Conservation (phyloP, 2,329 filamentous ascomycete species). For the Penicillium sp. region DNA sequence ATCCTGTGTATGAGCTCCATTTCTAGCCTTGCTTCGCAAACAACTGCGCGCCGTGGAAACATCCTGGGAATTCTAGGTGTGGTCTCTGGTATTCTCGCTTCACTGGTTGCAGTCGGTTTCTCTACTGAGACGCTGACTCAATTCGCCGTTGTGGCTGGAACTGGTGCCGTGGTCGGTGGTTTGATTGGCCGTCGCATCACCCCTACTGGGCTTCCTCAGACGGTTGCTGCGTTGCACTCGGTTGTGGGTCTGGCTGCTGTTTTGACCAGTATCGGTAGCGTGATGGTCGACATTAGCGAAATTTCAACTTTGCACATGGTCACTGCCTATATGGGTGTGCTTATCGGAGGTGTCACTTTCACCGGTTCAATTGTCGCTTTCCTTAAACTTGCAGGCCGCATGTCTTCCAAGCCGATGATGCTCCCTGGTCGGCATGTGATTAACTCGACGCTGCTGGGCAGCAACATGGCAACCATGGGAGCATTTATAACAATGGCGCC, state of each 20-base stretch:
- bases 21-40: conserved; percentile 76
- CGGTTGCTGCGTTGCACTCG: conserved; percentile 83
- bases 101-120: conserved; percentile 78
- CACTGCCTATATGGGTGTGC: conserved; percentile 79
- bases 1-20: conserved; percentile 83
- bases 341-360: conserved; percentile 87
- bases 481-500: conserved; percentile 80
- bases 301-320: conserved; percentile 79
- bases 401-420: conserved; percentile 73
- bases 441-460: conserved; percentile 72
- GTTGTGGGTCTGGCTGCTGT: conserved; percentile 89
- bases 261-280: conserved; percentile 82
- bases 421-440: conserved; percentile 74
- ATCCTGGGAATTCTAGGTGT: conserved; percentile 85
- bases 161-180: conserved; percentile 69
- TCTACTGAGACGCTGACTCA: conserved; percentile 75
- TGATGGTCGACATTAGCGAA: conserved; percentile 70
- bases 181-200: conserved; percentile 84
- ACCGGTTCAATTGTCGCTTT: conserved; percentile 89
- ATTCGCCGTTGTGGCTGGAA: conserved; percentile 71
- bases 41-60: conserved; percentile 81
- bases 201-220: conserved; percentile 84
- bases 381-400: conserved; percentile 77
- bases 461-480: conserved; percentile 80
- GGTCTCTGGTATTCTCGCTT: conserved; percentile 77